These are phyloP conservation scores for Imleria badia DNA, from an alignment of 768 basidiomycete genomes.

Conservation along the genomic window DNA sequence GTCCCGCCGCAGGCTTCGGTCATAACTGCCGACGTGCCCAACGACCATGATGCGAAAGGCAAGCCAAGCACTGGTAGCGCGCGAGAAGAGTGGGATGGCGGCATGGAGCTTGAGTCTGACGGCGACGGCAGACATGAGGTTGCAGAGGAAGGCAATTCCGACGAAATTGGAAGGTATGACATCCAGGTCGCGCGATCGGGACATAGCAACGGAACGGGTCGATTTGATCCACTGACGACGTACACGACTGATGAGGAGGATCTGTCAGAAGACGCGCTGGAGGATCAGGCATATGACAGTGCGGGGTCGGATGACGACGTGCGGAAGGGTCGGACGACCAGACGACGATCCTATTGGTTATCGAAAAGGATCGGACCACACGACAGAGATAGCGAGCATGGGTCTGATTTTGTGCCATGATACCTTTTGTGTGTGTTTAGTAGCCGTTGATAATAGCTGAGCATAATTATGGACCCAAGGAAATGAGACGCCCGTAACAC, in stretches of 20 bases:
- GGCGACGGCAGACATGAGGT: slow-evolving; percentile 13
- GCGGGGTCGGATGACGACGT: slow-evolving; percentile 27
- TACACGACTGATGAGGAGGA: slow-evolving; percentile 52
- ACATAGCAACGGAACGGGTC: slow-evolving; percentile 37
- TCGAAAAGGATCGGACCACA: slow-evolving; percentile 46
- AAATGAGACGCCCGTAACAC: too few relatives aligned
- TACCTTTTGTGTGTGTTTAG: background rate
- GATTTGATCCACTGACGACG: slow-evolving; percentile 40
- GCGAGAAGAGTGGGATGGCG: slow-evolving; percentile 41
- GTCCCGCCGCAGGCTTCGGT: slow-evolving; percentile 28
- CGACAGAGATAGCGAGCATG: slow-evolving; percentile 20
- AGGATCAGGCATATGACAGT: slow-evolving; percentile 26
- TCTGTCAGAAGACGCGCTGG: slow-evolving; percentile 28
- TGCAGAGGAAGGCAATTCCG: slow-evolving; percentile 29
- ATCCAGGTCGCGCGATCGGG: slow-evolving; percentile 49
- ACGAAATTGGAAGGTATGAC: slow-evolving; percentile 60
- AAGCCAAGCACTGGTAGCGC: slow-evolving; percentile 26
- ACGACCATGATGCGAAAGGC: slow-evolving; percentile 5
- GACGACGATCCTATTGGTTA: slow-evolving; percentile 55
- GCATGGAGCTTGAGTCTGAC: slow-evolving; percentile 31
- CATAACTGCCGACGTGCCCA: slow-evolving; percentile 21
- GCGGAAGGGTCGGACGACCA: background rate
- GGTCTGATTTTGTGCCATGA: background rate
- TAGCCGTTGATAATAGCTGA: too few relatives aligned
- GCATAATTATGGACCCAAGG: too few relatives aligned